A percentile compares a stretch with the other conserved stretches of the same genome.
Evolutionary conservation across 2,329 filamentous ascomycete species (phyloP).

Genomic region (Aspergillus pseudoglaucus): DNA sequence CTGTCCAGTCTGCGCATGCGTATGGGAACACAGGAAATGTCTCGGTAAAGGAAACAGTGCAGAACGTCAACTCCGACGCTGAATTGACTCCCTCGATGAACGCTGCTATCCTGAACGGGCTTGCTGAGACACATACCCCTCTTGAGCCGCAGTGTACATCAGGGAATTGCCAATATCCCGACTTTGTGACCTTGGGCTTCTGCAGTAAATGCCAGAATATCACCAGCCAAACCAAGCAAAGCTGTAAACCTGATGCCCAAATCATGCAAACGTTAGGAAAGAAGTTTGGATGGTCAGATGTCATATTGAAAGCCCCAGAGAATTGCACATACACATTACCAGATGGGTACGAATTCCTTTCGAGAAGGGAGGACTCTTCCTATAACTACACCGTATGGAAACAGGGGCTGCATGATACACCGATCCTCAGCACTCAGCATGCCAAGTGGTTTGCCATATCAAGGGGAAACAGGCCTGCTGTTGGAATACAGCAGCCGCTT

Average conservation of each 20-base stretch:
- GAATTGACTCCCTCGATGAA: background rate
- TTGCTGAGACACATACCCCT: conserved; percentile 1
- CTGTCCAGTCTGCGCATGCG: conserved; percentile 3
- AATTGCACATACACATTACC: conserved; percentile 6
- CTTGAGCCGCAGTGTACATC: conserved; percentile 7
- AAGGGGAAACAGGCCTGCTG: no score
- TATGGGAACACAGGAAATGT: background rate
- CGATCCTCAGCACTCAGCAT: background rate
- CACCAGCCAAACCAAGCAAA: conserved; percentile 6
- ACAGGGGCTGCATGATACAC: background rate
- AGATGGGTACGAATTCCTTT: background rate
- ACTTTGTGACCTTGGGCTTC: conserved; percentile 12
- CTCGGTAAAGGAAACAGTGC: no score
- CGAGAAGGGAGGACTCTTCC: background rate
- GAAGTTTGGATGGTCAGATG: no score
- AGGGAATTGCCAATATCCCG: conserved; percentile 6
- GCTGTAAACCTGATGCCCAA: conserved; percentile 1
- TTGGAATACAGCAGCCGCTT: background rate
- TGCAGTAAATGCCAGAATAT: conserved; percentile 14
- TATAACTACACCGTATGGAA: background rate
- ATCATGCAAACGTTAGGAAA: background rate
- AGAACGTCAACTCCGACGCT: no score
- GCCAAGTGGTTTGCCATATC: no score
- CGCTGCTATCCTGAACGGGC: conserved; percentile 2
- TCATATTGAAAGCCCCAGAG: background rate